A percentile compares a stretch with the other conserved stretches of the same genome.
These are phyloP conservation scores for Ormosia semicastrata DNA, from an alignment of 306 rosid species.

Conservation along the genomic window DNA sequence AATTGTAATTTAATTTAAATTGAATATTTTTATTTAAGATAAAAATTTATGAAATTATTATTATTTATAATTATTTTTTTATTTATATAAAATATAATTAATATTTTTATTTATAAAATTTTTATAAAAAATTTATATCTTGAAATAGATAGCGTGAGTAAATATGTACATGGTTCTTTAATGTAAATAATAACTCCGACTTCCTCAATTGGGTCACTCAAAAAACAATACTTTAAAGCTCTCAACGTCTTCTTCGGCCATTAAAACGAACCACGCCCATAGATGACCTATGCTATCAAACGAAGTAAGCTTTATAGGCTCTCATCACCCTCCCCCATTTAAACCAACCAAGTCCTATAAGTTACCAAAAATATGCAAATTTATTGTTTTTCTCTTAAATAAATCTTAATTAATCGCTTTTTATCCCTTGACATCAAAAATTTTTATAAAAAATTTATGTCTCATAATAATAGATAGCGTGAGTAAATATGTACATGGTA, in stretches of 20 bases:
- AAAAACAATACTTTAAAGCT: conserved; percentile 55
- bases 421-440: conserved; percentile 23
- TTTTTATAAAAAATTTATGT: no score
- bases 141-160: no score
- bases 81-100: no score
- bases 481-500: no score
- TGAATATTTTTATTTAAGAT: no score
- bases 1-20: no score
- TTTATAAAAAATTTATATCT: no score
- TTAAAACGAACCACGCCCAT: conserved; percentile 45
- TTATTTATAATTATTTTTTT: no score
- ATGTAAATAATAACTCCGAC: conserved; percentile 71
- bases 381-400: conserved; percentile 39
- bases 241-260: conserved; percentile 70
- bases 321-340: conserved; percentile 46
- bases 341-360: conserved; percentile 44
- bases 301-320: conserved; percentile 40
- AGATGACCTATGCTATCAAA: conserved; percentile 45
- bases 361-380: conserved; percentile 34
- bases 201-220: conserved; percentile 59
- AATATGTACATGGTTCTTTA: conserved; percentile 52
- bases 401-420: conserved; percentile 35
- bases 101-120: no score
- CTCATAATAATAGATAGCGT: no score
- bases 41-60: no score